Evolutionary conservation across 805 yeast species (phyloP).

Genomic region (Candida coquimbonensis): DNA sequence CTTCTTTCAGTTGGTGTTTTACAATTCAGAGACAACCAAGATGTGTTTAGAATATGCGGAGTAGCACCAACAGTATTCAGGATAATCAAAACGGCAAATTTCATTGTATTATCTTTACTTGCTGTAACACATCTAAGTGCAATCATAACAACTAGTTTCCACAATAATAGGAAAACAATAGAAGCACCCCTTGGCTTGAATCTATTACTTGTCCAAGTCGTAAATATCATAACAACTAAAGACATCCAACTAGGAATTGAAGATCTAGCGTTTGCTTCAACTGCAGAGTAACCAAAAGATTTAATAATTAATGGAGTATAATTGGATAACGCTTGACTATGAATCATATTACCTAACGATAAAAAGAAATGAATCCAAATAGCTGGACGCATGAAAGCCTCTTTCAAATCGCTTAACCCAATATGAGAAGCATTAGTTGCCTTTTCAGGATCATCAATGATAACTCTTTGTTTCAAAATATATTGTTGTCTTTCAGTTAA

Average conservation of each 20-base stretch:
- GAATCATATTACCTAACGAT: not conserved
- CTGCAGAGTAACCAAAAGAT: not conserved
- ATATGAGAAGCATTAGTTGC: not conserved
- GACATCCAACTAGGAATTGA: slow-evolving; percentile 1
- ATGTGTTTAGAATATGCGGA: not conserved
- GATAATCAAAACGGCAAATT: not conserved
- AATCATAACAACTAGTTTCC: not conserved
- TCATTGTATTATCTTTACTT: not conserved
- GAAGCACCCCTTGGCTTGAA: not conserved
- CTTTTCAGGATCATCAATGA: slow-evolving; percentile 1
- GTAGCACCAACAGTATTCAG: not conserved
- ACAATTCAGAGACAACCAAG: not conserved
- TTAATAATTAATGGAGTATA: slow-evolving; percentile 1
- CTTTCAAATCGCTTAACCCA: not conserved
- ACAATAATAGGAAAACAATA: not conserved
- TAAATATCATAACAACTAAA: not conserved
- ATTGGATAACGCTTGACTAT: not conserved
- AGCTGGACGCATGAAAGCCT: not conserved
- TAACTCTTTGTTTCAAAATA: not conserved
- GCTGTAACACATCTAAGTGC: not conserved
- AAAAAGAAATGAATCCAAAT: not conserved
- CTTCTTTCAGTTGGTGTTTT: slow-evolving; percentile 2
- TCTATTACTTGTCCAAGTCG: not conserved
- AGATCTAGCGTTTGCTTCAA: slow-evolving; percentile 2
- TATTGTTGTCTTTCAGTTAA: not conserved